These are phyloP conservation scores for Brassica carinata DNA, from an alignment of 345 rosid genomes.

Conservation along the genomic window DNA sequence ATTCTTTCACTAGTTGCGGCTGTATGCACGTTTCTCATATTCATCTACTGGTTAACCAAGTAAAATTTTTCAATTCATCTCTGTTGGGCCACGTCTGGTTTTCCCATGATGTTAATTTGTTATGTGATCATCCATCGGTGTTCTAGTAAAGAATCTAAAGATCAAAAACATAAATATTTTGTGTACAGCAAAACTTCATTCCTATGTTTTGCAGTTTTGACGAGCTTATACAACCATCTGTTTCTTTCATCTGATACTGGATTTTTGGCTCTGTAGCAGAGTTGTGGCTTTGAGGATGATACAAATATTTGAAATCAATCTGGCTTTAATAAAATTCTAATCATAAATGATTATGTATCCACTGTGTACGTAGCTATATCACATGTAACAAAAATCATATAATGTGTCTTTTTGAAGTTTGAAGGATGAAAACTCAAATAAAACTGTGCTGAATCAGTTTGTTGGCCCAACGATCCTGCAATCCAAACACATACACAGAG, in stretches of 20 bases:
- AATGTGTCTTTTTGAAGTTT: not conserved
- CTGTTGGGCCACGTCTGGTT: conserved; percentile 36
- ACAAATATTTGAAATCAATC: not conserved
- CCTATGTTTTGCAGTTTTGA: conserved; percentile 11
- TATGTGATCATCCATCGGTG: conserved; percentile 21
- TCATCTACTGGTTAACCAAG: conserved; percentile 95
- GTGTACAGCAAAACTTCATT: conserved; percentile 38
- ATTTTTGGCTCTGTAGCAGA: not conserved
- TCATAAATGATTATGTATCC: not conserved
- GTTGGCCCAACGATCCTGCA: conserved; percentile 35
- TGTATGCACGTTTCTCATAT: conserved; percentile 88
- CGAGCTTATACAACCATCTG: conserved; percentile 16
- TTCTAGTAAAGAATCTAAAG: conserved; percentile 30
- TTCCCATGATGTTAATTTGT: conserved; percentile 32
- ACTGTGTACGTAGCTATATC: not conserved
- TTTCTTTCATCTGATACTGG: conserved; percentile 2
- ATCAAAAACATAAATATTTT: conserved; percentile 29
- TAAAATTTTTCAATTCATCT: conserved; percentile 46
- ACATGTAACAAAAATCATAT: conserved; percentile 44
- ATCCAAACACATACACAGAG: conserved; percentile 21
- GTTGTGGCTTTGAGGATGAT: conserved; percentile 1
- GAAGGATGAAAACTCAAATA: conserved; percentile 28
- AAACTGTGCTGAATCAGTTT: conserved; percentile 27
- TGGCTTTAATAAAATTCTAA: not conserved
- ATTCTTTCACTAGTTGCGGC: conserved; percentile 95